These are phyloP conservation scores for Roridomyces roridus DNA, from an alignment of 768 basidiomycete genomes.

Conservation along the genomic window DNA sequence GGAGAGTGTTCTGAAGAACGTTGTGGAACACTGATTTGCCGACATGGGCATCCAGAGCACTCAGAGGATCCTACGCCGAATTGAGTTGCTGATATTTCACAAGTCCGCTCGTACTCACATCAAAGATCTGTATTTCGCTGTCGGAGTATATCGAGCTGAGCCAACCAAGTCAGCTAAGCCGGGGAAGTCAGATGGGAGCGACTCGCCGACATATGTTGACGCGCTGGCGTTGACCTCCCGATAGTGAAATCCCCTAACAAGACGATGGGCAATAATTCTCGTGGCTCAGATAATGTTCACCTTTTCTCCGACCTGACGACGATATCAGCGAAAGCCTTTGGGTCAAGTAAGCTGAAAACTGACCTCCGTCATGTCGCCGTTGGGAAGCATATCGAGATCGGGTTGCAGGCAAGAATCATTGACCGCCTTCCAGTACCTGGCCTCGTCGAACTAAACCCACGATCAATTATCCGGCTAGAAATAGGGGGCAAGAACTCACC, in stretches of 20 bases:
- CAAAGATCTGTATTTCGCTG: slow-evolving; percentile 87
- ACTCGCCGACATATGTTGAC: slow-evolving; percentile 86
- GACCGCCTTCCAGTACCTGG: slow-evolving; percentile 83
- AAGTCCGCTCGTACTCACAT: slow-evolving; percentile 43
- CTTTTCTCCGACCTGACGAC: slow-evolving; percentile 70
- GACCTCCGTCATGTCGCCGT: slow-evolving; percentile 78
- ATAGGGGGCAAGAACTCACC: neutral
- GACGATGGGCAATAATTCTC: slow-evolving; percentile 1
- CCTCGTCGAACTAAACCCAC: slow-evolving; percentile 63
- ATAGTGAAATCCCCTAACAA: slow-evolving; percentile 78
- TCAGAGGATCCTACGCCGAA: slow-evolving; percentile 69
- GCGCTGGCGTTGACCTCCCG: slow-evolving; percentile 81
- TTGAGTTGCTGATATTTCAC: neutral
- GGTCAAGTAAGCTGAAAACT: neutral
- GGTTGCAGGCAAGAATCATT: slow-evolving; percentile 79
- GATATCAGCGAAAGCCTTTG: neutral
- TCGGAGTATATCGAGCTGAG: slow-evolving; percentile 89
- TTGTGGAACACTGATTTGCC: slow-evolving; percentile 88
- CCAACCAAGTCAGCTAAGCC: too few relatives aligned
- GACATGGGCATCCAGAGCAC: slow-evolving; percentile 93
- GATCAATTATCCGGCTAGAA: neutral
- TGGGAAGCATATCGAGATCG: slow-evolving; percentile 77
- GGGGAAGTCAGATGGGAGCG: too few relatives aligned
- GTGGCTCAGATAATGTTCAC: slow-evolving; percentile 22
- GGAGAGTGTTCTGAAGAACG: slow-evolving; percentile 68